These are phyloP conservation scores for Sarcomyxa edulis DNA, from an alignment of 768 basidiomycete genomes.

Conservation along the genomic window DNA sequence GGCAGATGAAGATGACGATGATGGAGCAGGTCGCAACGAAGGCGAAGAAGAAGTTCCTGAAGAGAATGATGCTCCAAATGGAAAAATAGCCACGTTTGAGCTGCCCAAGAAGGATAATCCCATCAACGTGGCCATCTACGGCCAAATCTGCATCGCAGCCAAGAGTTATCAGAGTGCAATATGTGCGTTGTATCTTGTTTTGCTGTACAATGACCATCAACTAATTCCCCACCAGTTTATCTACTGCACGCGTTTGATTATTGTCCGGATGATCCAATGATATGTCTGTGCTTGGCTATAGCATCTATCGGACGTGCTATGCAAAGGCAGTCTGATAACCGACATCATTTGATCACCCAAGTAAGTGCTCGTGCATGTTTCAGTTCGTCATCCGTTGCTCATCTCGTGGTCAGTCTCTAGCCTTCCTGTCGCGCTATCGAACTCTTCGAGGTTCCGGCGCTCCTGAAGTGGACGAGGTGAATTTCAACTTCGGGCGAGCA, in stretches of 20 bases:
- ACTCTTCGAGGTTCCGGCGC: slow-evolving; percentile 43
- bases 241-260: slow-evolving; percentile 85
- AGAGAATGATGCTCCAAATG: slow-evolving; percentile 7
- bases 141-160: slow-evolving; percentile 76
- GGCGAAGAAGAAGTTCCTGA: slow-evolving; percentile 17
- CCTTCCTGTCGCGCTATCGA: slow-evolving; percentile 80
- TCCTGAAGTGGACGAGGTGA: slow-evolving; percentile 63
- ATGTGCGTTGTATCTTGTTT: slow-evolving; percentile 46
- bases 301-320: slow-evolving; percentile 87
- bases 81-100: slow-evolving; percentile 19
- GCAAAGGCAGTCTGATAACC: slow-evolving; percentile 92
- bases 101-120: slow-evolving; percentile 72
- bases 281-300: slow-evolving; percentile 78
- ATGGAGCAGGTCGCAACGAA: slow-evolving; percentile 30
- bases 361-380: slow-evolving; percentile 12
- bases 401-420: slow-evolving; percentile 55
- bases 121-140: slow-evolving; percentile 68
- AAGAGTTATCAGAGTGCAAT: slow-evolving; percentile 89
- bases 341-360: slow-evolving; percentile 84
- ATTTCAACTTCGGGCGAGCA: slow-evolving; percentile 88
- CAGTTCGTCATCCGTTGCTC: not conserved
- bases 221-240: slow-evolving; percentile 56
- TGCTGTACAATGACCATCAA: not conserved
- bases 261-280: slow-evolving; percentile 76
- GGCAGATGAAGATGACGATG: slow-evolving; percentile 34